phyloP scores from a whole-genome alignment of 345 rosid species.

The Eucalyptus brandiana region DNA sequence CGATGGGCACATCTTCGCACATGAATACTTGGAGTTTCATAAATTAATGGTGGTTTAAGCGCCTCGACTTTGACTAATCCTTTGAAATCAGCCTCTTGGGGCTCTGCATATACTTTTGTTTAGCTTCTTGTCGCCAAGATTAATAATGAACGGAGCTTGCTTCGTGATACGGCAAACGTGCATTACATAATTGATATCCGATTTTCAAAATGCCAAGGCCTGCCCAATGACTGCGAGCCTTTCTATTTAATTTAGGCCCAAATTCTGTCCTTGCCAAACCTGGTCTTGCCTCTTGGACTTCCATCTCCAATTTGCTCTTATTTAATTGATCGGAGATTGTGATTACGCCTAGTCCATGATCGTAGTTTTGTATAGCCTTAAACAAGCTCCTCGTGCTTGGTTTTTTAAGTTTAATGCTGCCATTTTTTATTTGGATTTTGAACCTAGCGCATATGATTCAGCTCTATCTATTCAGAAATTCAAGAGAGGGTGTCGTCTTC shows the following conservation, averaged over 20 bases:
- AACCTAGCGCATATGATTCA: background rate
- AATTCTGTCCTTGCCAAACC: background rate
- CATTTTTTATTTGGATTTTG: background rate
- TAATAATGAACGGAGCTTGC: background rate
- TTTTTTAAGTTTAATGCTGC: background rate
- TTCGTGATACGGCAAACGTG: background rate
- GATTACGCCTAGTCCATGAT: background rate
- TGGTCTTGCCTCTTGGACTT: background rate
- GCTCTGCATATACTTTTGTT: background rate
- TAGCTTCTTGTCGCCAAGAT: background rate
- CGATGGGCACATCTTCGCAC: background rate
- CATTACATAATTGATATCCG: background rate
- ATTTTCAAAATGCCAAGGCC: background rate
- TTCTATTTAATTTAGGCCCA: background rate
- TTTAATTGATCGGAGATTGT: background rate
- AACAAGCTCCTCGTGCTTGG: background rate
- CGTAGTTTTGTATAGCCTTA: background rate
- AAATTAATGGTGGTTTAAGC: background rate
- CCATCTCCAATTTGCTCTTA: background rate
- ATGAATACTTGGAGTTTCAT: background rate
- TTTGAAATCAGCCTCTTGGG: background rate
- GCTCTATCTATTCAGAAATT: background rate
- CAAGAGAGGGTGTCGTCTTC: background rate
- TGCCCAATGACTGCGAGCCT: background rate
- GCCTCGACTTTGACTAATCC: background rate